Base-by-base conservation (phyloP, 1,284 basidiomycete genomes). In the Microbotryum saponariae region DNA sequence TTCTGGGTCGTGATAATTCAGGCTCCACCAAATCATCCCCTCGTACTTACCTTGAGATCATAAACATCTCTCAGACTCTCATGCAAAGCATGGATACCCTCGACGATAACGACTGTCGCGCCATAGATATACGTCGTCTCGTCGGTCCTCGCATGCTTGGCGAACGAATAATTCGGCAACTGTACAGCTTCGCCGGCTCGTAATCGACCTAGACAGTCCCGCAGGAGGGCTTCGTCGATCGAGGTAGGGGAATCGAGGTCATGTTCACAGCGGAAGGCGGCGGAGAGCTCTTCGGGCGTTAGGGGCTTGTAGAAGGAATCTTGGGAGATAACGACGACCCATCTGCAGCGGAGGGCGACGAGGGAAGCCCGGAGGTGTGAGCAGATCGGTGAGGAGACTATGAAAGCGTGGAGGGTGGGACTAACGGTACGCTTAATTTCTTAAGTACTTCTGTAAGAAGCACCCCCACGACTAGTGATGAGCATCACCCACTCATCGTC, bases 71-170 rank as follows among this genome's bases (percentile, higher is more conserved):
- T 81, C 48, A 97, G 62, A 21, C 70, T 67, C 68, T 93, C 90
- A 65, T 91, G 85, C 48, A 98, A 77, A 3, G 89, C 84, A 83
- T 97, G 86, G 65, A 97, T 93, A 4, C 94, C 94, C 73, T 98
- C 93, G 23, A 88, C 85, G 65, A 97, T 93, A 70, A 97, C 88
- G 53, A 97, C 88, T n/a, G 87, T 85, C 5, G 92, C 91, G 1
- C 94, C 94, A 74, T 97, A 98, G 1, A 97, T 79, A 76, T 97
- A 96, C 72, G 90, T 88, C 42, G 83, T 88, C 73, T 94, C 89
- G 4, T 84, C 79, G 59, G 89, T 77, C 44, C 94, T 82, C 73
- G 97, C 91, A 76, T 98, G 94, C 68, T 90, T 81, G 21, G 83
- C 81, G 75, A 98, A 98, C 1, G 91, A 94, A 76, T 98, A 98